A percentile compares a stretch with the other conserved stretches of the same genome.
Conservation (phyloP, 2,329 filamentous ascomycete species). For the Venturia nashicola region DNA sequence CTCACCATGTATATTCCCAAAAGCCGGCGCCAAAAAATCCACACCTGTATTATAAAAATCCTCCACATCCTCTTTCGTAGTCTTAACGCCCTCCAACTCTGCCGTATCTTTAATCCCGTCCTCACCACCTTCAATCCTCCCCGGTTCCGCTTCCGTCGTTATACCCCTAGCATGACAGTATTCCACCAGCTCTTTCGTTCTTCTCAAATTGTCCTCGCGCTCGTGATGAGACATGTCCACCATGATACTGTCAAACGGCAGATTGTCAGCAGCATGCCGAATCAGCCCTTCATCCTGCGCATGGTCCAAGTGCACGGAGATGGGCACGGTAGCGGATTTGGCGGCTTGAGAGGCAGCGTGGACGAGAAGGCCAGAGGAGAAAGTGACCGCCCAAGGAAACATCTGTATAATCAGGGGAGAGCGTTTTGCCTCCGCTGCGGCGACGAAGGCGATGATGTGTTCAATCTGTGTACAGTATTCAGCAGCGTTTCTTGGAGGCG, state of each 20-base stretch:
- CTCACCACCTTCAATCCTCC: constrained; percentile 60
- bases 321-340: constrained; percentile 21
- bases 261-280: constrained; percentile 24
- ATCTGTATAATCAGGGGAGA: constrained; percentile 55
- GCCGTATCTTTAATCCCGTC: constrained; percentile 60
- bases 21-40: constrained; percentile 61
- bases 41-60: constrained; percentile 62
- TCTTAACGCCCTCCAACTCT: constrained; percentile 50
- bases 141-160: constrained; percentile 58
- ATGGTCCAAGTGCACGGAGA: constrained; percentile 27
- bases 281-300: constrained; percentile 25
- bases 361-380: constrained; percentile 34
- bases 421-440: constrained; percentile 48
- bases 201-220: constrained; percentile 54
- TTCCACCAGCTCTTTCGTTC: constrained; percentile 48
- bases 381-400: constrained; percentile 58
- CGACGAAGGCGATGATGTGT: constrained; percentile 50
- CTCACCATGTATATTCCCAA: constrained; percentile 65
- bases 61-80: constrained; percentile 55
- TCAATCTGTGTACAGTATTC: constrained; percentile 45
- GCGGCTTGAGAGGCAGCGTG: constrained; percentile 24
- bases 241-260: constrained; percentile 57
- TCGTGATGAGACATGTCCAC: constrained; percentile 66
- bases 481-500: constrained; percentile 36
- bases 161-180: constrained; percentile 49